Evolutionary conservation across 176 grass and related monocot species (phyloP), one percentile per base, ranked within the genome.

Genomic region (Carex myosuroides): DNA sequence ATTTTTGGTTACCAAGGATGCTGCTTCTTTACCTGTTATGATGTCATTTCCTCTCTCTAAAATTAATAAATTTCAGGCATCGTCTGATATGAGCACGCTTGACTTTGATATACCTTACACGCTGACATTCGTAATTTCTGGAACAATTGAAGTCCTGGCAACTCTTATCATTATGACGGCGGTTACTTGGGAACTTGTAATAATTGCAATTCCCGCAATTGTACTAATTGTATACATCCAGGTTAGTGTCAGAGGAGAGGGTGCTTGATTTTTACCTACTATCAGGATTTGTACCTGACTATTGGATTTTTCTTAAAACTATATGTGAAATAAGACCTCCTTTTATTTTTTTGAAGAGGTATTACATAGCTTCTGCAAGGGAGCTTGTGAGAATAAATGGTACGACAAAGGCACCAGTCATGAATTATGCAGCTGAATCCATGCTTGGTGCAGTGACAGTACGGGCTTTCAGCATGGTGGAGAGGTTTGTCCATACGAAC

Each of bases 301-400:
- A 13, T 42, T 41, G 56, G n/a, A 35, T 6, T 61, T 78, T 87
- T 14, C 8, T 52, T 37, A 54, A 44, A 26, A 13, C 13, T 20
- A 37, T 14, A 52, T 11, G 3, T 54, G 9, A 75, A 76, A 54
- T 54, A 76, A 54, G 4, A 29, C 12, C 12, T 74, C 3, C 26
- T 55, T 26, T 44, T 50, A n/a, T 78, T 60, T 53, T 53, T 57
- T 60, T 85, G 33, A 80, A 98, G 95, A 91, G 91, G 80, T 98
- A 93, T 84, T 98, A 98, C 79, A 93, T 98, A 81, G 82, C 95
- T 20, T 94, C 92, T 0, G 88, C 95, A 2, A 93, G 95, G 64
- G 95, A 98, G 79, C 81, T 98, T 42, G 95, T 94, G 67, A 88
- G 92, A 66, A 98, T 93, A 91, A 91, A 94, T 13, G 89, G 95